These are phyloP conservation scores for Plectosphaerella sp. DNA, from an alignment of 2,329 filamentous ascomycete genomes.

Conservation along the genomic window DNA sequence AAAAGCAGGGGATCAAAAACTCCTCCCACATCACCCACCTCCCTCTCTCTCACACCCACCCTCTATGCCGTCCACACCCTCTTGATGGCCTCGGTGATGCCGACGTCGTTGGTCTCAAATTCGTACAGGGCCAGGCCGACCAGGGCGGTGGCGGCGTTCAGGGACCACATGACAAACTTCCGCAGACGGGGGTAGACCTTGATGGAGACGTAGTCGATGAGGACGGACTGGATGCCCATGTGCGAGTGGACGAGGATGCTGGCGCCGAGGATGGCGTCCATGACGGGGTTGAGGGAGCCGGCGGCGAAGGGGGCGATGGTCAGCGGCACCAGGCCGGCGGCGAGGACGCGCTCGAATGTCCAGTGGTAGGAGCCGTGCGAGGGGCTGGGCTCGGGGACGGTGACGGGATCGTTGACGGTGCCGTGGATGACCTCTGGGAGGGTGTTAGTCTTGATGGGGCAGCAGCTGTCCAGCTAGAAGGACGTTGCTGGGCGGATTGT, in stretches of 20 bases:
- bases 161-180: conserved; percentile 68
- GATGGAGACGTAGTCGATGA: conserved; percentile 87
- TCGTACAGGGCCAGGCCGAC: conserved; percentile 91
- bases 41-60: not conserved
- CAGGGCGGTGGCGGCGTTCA: conserved; percentile 73
- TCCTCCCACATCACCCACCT: not conserved
- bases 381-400: conserved; percentile 66
- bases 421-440: conserved; percentile 67
- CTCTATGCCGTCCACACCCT: conserved; percentile 81
- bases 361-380: conserved; percentile 96
- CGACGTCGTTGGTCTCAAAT: conserved; percentile 98
- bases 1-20: not conserved
- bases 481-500: not conserved
- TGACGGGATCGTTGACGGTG: conserved; percentile 76
- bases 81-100: conserved; percentile 84
- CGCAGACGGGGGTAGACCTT: conserved; percentile 64
- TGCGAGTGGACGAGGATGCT: conserved; percentile 88
- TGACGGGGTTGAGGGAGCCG: conserved; percentile 82
- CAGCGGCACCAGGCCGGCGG: conserved; percentile 77
- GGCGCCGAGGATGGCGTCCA: conserved; percentile 81
- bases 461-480: not conserved
- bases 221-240: conserved; percentile 85
- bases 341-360: conserved; percentile 87
- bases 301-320: conserved; percentile 88
- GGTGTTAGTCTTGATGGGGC: conserved; percentile 33